These are phyloP conservation scores for Phytophthora hibernalis DNA, from an alignment of 352 stramenopile genomes.

Conservation along the genomic window DNA sequence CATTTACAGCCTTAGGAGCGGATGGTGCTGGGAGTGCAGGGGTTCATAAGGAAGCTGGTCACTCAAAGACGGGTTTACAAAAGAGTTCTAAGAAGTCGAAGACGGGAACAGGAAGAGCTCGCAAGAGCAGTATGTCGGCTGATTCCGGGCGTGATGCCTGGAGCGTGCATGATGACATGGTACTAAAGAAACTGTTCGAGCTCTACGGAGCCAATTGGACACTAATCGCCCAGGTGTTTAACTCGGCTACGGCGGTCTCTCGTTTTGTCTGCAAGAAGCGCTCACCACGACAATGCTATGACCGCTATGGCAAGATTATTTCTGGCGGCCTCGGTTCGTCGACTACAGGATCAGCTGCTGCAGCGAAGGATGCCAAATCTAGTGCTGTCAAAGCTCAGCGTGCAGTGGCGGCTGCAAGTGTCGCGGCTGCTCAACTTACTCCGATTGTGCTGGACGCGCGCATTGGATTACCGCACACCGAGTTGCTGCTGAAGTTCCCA, in stretches of 20 bases:
- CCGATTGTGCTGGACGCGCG: constrained; percentile 60
- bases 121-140: constrained; percentile 70
- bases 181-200: constrained; percentile 88
- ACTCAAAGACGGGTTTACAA: constrained; percentile 25
- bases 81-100: constrained; percentile 74
- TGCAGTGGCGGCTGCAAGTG: constrained; percentile 40
- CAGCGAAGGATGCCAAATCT: constrained; percentile 55
- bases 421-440: constrained; percentile 47
- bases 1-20: constrained; percentile 6
- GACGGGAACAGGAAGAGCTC: constrained; percentile 36
- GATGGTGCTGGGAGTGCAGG: constrained; percentile 14
- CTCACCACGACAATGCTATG: constrained; percentile 85
- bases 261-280: constrained; percentile 79
- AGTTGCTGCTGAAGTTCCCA: constrained; percentile 67
- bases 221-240: constrained; percentile 87
- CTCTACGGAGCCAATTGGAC: constrained; percentile 90
- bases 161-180: constrained; percentile 76
- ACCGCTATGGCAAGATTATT: constrained; percentile 88
- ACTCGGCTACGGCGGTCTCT: constrained; percentile 73
- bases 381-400: constrained; percentile 52
- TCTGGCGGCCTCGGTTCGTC: constrained; percentile 48
- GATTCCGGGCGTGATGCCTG: constrained; percentile 67
- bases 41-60: constrained; percentile 26
- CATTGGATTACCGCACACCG: constrained; percentile 61
- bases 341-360: constrained; percentile 8